Conservation (phyloP, 2,329 filamentous ascomycete species). For the Botrytis elliptica region DNA sequence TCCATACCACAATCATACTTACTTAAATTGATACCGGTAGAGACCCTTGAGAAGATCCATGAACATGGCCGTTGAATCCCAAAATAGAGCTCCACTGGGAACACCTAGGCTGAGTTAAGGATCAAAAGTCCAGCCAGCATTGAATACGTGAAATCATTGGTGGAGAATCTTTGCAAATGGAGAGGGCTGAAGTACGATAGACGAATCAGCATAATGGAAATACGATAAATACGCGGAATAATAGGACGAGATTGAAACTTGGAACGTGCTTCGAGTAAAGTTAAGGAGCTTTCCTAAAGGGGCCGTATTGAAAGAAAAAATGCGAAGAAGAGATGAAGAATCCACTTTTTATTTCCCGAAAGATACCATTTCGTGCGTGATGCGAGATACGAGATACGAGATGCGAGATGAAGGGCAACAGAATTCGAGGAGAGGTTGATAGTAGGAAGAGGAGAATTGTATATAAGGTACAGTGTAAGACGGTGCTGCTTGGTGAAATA, state of each 20-base stretch:
- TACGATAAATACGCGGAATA: neutral
- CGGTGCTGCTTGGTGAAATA: neutral
- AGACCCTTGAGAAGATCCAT: neutral
- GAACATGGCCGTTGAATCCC: neutral
- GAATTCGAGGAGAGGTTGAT: neutral
- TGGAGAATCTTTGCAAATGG: neutral
- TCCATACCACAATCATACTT: neutral
- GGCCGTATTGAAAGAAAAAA: neutral
- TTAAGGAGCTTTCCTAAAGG: neutral
- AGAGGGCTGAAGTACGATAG: neutral
- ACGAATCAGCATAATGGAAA: neutral
- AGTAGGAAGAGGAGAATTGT: neutral
- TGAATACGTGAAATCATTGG: neutral
- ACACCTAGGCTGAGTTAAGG: neutral
- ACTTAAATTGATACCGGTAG: neutral
- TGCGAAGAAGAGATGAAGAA: neutral
- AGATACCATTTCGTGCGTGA: neutral
- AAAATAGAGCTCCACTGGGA: neutral
- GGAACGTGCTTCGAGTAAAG: neutral
- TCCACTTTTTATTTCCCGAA: neutral
- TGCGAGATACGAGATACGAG: neutral
- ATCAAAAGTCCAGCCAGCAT: neutral
- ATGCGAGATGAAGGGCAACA: neutral
- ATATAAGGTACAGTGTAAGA: neutral
- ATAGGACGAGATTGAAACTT: neutral